phyloP scores from a whole-genome alignment of 306 rosid species.

The Hylodesmum podocarpum region DNA sequence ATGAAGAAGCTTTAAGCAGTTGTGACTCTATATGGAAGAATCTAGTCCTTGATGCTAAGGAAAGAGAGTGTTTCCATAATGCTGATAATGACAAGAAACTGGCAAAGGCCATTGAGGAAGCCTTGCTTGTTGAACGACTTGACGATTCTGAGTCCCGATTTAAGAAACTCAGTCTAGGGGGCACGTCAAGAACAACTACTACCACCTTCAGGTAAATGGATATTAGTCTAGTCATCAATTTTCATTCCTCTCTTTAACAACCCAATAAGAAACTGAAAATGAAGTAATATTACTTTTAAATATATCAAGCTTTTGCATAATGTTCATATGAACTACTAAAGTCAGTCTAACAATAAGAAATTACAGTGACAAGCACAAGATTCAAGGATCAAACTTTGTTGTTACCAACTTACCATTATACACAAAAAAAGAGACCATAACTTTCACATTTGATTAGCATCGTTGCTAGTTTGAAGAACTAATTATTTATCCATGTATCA shows the following conservation, averaged over 20 bases:
- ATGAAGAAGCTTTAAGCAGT: constrained; percentile 30
- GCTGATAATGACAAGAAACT: constrained; percentile 49
- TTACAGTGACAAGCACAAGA: too few relatives aligned
- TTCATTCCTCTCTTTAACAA: not conserved
- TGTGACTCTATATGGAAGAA: constrained; percentile 41
- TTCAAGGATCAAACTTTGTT: too few relatives aligned
- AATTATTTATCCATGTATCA: not conserved
- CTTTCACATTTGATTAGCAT: not conserved
- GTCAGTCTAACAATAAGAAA: too few relatives aligned
- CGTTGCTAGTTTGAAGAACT: constrained; percentile 3
- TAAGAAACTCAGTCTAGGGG: constrained; percentile 18
- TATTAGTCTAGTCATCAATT: not conserved
- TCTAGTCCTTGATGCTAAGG: constrained; percentile 40
- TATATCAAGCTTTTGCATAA: not conserved
- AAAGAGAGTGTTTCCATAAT: constrained; percentile 39
- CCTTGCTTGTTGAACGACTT: constrained; percentile 27
- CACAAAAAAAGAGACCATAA: too few relatives aligned
- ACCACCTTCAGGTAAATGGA: constrained; percentile 19
- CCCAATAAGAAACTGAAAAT: not conserved
- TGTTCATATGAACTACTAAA: too few relatives aligned
- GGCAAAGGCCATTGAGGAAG: constrained; percentile 33
- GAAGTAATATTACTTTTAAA: not conserved
- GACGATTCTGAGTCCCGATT: constrained; percentile 4
- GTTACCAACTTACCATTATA: too few relatives aligned
- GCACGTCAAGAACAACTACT: not conserved